These are phyloP conservation scores for Tulasnella sp. DNA, from an alignment of 768 basidiomycete species.

Conservation along the genomic window DNA sequence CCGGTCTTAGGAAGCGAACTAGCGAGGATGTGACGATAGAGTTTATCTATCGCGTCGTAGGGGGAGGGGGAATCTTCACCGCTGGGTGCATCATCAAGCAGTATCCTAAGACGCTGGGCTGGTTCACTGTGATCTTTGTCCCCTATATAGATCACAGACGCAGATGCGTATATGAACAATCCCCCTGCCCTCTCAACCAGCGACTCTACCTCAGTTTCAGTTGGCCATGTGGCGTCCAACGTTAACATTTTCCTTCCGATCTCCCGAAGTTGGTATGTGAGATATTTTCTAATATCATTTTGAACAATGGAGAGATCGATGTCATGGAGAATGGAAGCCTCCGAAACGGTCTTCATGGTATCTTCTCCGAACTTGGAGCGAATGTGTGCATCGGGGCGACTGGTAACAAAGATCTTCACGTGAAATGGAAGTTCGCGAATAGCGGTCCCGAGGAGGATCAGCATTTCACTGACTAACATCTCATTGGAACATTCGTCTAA, in stretches of 20 bases:
- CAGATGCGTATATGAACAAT: slow-evolving; percentile 7
- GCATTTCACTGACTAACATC: slow-evolving; percentile 13
- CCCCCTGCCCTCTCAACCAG: not conserved
- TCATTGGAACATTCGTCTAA: slow-evolving; percentile 26
- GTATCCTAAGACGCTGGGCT: not conserved
- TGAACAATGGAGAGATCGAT: slow-evolving; percentile 8
- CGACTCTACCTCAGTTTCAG: not conserved
- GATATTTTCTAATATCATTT: slow-evolving; percentile 12
- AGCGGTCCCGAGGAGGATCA: slow-evolving; percentile 20
- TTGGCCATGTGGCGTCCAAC: slow-evolving; percentile 1
- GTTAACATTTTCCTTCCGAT: not conserved
- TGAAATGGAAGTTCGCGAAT: slow-evolving; percentile 20
- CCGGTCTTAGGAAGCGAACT: not conserved
- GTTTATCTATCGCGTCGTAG: not conserved
- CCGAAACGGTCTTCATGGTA: not conserved
- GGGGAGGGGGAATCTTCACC: too few relatives aligned
- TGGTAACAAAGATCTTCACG: slow-evolving; percentile 26
- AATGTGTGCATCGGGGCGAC: slow-evolving; percentile 25
- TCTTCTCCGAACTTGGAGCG: not conserved
- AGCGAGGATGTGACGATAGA: not conserved
- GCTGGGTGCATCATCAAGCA: not conserved
- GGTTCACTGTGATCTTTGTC: not conserved
- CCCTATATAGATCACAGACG: not conserved
- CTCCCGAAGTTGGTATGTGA: not conserved
- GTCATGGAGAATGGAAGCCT: slow-evolving; percentile 9